Evolutionary conservation across 2,329 filamentous ascomycete genomes (phyloP).

Genomic region (Coleophoma eucalyptorum): DNA sequence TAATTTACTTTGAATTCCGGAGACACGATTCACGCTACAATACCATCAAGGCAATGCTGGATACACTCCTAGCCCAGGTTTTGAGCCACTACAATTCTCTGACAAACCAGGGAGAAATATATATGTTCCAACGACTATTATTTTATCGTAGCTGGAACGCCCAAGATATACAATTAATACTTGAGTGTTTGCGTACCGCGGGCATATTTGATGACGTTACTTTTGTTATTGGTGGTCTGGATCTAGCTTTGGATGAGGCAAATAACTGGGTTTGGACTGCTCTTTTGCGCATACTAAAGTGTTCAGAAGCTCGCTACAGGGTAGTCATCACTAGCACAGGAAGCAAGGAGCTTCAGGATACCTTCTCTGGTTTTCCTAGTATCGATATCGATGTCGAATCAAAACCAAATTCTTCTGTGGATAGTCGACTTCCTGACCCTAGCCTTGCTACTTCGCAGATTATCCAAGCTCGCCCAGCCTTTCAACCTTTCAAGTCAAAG

Average conservation of each 20-base stretch:
- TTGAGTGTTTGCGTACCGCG: too few species aligned
- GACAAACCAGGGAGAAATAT: too few species aligned
- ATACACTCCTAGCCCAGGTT: constrained; percentile 6
- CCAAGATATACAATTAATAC: background rate
- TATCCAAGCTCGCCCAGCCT: background rate
- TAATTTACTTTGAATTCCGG: constrained; percentile 5
- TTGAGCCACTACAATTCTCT: background rate
- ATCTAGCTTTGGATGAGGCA: constrained; percentile 5
- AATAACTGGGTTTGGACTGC: background rate
- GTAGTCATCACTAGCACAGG: background rate
- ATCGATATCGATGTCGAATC: background rate
- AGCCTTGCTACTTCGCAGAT: too few species aligned
- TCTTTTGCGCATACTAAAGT: background rate
- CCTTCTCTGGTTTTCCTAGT: background rate
- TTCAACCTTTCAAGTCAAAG: background rate
- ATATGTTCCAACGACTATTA: too few species aligned
- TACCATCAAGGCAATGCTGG: constrained; percentile 2
- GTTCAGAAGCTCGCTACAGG: constrained; percentile 4
- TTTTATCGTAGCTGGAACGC: constrained; percentile 2
- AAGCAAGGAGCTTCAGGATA: background rate
- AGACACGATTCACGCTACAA: constrained; percentile 2
- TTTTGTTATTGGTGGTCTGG: constrained; percentile 5
- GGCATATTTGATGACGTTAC: background rate
- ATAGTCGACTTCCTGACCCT: background rate
- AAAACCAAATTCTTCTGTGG: background rate